phyloP scores from a whole-genome alignment of 352 stramenopile species.

The Blastocystis sp. region DNA sequence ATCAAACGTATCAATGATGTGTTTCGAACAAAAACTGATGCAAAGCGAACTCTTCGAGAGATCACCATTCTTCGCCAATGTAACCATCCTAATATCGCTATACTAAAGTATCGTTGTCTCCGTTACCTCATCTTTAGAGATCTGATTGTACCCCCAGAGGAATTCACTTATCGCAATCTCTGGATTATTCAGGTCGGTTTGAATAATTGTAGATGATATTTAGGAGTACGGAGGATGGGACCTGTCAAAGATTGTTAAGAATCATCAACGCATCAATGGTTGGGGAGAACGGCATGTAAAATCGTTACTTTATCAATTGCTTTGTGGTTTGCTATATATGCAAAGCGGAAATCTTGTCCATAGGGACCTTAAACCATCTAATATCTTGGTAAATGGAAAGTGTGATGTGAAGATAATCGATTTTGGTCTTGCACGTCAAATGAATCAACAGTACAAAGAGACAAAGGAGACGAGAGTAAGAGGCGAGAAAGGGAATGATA shows the following conservation, averaged over 20 bases:
- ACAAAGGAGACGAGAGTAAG: conserved; percentile 1
- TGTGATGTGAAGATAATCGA: conserved; percentile 77
- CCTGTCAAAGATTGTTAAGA: conserved; percentile 59
- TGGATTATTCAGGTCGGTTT: conserved; percentile 59
- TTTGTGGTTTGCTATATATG: conserved; percentile 88
- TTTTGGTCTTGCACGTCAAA: conserved; percentile 76
- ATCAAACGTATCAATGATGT: conserved; percentile 66
- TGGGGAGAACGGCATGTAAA: conserved; percentile 79
- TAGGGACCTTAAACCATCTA: conserved; percentile 80
- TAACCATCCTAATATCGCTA: conserved; percentile 52
- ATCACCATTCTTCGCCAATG: conserved; percentile 64
- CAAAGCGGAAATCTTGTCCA: conserved; percentile 74
- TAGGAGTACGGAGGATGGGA: conserved; percentile 64
- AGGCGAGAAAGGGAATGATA: neutral
- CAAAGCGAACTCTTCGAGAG: conserved; percentile 57
- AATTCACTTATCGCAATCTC: conserved; percentile 57
- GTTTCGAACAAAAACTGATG: conserved; percentile 69
- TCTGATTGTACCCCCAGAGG: conserved; percentile 51
- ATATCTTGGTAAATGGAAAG: conserved; percentile 79
- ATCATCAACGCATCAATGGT: conserved; percentile 73
- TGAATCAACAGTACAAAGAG: conserved; percentile 64
- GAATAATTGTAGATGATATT: neutral
- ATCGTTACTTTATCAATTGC: conserved; percentile 82
- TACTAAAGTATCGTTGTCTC: neutral
- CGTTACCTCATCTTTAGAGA: neutral